phyloP scores from a whole-genome alignment of 352 stramenopile species.

The Phytophthora niederhauseri region DNA sequence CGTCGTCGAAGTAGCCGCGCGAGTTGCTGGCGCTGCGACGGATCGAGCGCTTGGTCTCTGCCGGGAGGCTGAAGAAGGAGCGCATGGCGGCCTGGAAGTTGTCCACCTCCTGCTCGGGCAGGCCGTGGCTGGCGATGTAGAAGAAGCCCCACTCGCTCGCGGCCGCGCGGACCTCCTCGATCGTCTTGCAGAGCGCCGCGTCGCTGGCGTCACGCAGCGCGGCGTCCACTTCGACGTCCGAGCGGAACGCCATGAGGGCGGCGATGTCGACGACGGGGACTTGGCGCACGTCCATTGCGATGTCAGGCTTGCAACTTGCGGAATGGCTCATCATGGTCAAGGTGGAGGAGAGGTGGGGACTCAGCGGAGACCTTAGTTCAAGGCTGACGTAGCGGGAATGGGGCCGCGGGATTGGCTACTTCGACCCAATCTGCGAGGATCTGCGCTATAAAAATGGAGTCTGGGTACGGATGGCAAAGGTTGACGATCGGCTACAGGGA shows the following conservation, averaged over 20 bases:
- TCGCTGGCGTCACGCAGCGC: conserved; percentile 23
- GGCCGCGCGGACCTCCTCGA: conserved; percentile 49
- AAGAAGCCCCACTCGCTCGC: conserved; percentile 92
- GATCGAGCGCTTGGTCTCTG: conserved; percentile 56
- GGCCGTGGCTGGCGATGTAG: conserved; percentile 88
- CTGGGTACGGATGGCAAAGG: too few species aligned
- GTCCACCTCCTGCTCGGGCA: conserved; percentile 68
- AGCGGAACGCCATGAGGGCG: conserved; percentile 47
- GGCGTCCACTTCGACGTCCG: conserved; percentile 41
- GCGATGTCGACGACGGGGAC: conserved; percentile 65
- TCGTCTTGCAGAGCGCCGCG: conserved; percentile 33
- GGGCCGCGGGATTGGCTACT: not conserved
- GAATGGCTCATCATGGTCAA: conserved; percentile 7
- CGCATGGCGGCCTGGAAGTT: conserved; percentile 71
- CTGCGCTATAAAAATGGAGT: not conserved
- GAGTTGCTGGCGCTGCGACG: conserved; percentile 84
- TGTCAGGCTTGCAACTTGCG: conserved; percentile 1
- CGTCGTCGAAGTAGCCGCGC: conserved; percentile 94
- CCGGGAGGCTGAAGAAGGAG: conserved; percentile 86
- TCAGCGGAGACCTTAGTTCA: not conserved
- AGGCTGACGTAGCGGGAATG: not conserved
- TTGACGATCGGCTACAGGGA: too few species aligned
- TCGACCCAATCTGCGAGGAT: not conserved
- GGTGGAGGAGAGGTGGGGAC: too few species aligned
- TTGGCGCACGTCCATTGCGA: conserved; percentile 35